Conservation (phyloP, 108 stramenopile genomes). For the Cyclotella sp. region DNA sequence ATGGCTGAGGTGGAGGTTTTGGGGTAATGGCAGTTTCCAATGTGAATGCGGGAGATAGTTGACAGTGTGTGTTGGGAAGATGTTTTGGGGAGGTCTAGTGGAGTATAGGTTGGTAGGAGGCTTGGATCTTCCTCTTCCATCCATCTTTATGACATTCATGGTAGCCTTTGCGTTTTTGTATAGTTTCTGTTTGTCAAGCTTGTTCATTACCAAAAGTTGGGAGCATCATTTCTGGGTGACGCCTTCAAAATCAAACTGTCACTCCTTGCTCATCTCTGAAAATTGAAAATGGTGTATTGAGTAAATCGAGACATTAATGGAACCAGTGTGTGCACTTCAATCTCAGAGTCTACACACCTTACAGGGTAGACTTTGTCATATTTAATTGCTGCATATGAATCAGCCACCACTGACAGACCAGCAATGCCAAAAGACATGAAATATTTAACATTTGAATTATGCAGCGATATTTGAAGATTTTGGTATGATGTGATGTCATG, state of each 20-base stretch:
- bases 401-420: constrained; percentile 67
- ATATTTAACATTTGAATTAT: constrained; percentile 70
- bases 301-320: too few species aligned
- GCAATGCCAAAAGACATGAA: constrained; percentile 77
- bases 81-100: too few species aligned
- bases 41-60: too few species aligned
- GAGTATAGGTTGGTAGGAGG: too few species aligned
- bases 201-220: constrained; percentile 71
- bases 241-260: constrained; percentile 61
- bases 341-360: neutral
- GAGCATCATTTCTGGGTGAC: constrained; percentile 52
- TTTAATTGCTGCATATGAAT: constrained; percentile 68
- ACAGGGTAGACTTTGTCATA: constrained; percentile 67
- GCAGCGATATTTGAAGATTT: constrained; percentile 69
- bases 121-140: too few species aligned
- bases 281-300: neutral
- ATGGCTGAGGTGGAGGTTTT: too few species aligned
- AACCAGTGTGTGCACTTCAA: neutral
- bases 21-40: too few species aligned
- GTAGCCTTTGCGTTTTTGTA: constrained; percentile 70
- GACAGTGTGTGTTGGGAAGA: too few species aligned
- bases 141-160: too few species aligned
- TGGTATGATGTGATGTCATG: constrained; percentile 68
- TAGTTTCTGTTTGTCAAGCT: constrained; percentile 63
- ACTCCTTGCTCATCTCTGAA: constrained; percentile 58